Percentiles rank a stretch among this genome's conserved stretches.
phyloP scores from a whole-genome alignment of 2,329 filamentous ascomycete genomes.

The Phoma sp. region DNA sequence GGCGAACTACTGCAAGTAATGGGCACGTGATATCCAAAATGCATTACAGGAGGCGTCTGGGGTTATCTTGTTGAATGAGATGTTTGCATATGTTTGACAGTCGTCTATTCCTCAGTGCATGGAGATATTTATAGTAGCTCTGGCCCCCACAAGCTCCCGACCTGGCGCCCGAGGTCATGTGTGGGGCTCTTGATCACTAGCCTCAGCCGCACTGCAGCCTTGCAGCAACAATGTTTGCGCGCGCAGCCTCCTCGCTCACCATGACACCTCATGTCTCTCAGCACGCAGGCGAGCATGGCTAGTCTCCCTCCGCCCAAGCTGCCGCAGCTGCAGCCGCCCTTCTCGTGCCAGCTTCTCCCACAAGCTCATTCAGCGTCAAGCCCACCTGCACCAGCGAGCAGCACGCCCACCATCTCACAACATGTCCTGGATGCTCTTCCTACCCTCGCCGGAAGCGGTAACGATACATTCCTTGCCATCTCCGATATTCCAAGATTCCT shows the following conservation, averaged over 20 bases:
- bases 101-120: no score
- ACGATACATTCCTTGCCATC: slow-evolving; percentile 30
- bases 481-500: slow-evolving; percentile 37
- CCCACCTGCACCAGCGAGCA: slow-evolving; percentile 13
- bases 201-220: not conserved
- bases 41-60: slow-evolving; percentile 30
- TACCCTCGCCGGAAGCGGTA: slow-evolving; percentile 34
- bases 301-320: slow-evolving; percentile 8
- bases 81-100: no score
- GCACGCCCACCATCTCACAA: not conserved
- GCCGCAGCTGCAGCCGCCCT: slow-evolving; percentile 35
- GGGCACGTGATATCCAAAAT: slow-evolving; percentile 27
- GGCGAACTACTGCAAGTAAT: slow-evolving; percentile 75
- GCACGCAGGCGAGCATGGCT: slow-evolving; percentile 20
- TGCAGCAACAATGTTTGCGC: not conserved
- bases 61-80: not conserved
- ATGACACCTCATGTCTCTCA: not conserved
- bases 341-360: slow-evolving; percentile 31
- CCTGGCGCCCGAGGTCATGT: slow-evolving; percentile 4
- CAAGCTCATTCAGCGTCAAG: slow-evolving; percentile 14
- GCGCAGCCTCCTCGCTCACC: not conserved
- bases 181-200: slow-evolving; percentile 1
- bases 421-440: slow-evolving; percentile 38
- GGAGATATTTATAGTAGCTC: not conserved
- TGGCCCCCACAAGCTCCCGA: slow-evolving; percentile 1